phyloP scores from a whole-genome alignment of 1,139 yeast species.

The Blastobotrys buckinghamii region DNA sequence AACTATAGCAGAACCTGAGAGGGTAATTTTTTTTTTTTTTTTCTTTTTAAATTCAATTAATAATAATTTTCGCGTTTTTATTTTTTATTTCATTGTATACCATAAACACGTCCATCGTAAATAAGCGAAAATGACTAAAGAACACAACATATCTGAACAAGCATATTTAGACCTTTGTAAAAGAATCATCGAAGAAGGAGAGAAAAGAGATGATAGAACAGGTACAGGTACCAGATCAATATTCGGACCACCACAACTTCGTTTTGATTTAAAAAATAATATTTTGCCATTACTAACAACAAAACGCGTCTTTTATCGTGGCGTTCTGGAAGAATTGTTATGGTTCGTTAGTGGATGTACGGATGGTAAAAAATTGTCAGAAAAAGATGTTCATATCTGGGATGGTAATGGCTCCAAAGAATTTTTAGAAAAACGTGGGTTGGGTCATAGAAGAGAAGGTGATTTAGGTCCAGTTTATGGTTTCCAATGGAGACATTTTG shows the following conservation, averaged over 20 bases:
- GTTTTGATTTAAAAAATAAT: conserved; percentile 70
- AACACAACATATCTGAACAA: conserved; percentile 55
- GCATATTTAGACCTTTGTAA: conserved; percentile 80
- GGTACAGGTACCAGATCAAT: conserved; percentile 92
- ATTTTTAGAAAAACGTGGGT: conserved; percentile 76
- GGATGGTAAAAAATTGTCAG: conserved; percentile 71
- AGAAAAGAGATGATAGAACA: conserved; percentile 88
- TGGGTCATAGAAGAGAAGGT: conserved; percentile 77
- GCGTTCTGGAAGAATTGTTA: conserved; percentile 77
- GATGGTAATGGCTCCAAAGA: conserved; percentile 98
- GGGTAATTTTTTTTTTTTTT: too few relatives aligned
- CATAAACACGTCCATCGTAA: not conserved
- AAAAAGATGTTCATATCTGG: conserved; percentile 91
- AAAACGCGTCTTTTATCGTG: conserved; percentile 84
- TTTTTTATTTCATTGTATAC: not conserved
- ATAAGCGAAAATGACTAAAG: not conserved
- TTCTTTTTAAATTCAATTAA: too few relatives aligned
- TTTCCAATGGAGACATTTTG: conserved; percentile 98
- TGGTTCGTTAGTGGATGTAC: conserved; percentile 94
- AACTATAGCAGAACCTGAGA: too few relatives aligned
- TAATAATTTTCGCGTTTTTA: not conserved
- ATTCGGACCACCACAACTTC: conserved; percentile 93
- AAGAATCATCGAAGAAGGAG: conserved; percentile 76
- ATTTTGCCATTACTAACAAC: conserved; percentile 86
- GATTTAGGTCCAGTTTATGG: conserved; percentile 98